These are phyloP conservation scores for Penicillium sp. DNA, from an alignment of 2,329 filamentous ascomycete genomes.

Conservation along the genomic window DNA sequence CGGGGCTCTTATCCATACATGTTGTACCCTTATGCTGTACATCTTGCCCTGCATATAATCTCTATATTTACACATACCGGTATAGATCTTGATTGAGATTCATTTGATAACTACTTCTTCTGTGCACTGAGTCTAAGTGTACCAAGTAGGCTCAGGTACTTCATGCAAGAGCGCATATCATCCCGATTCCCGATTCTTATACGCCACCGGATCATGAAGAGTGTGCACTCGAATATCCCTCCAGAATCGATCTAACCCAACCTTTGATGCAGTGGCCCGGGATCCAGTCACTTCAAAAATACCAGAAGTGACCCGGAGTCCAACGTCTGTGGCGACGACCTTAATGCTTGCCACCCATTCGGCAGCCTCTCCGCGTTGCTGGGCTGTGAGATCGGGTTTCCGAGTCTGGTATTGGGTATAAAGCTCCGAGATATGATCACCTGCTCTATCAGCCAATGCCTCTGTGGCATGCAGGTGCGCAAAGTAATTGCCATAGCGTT, in stretches of 20 bases:
- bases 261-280: conserved; percentile 57
- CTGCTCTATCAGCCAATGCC: conserved; percentile 58
- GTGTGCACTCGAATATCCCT: conserved; percentile 65
- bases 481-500: conserved; percentile 63
- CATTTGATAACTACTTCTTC: neutral
- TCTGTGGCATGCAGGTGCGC: conserved; percentile 62
- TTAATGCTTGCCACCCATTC: conserved; percentile 64
- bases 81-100: too few relatives aligned
- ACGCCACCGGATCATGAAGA: conserved; percentile 66
- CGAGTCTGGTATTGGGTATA: conserved; percentile 47
- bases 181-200: conserved; percentile 64
- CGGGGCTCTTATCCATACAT: neutral
- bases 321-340: conserved; percentile 61
- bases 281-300: conserved; percentile 65
- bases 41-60: neutral
- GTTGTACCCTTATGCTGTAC: neutral
- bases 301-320: conserved; percentile 57
- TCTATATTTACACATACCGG: too few relatives aligned
- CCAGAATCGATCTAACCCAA: conserved; percentile 65
- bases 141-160: conserved; percentile 61
- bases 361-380: conserved; percentile 59
- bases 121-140: conserved; percentile 46
- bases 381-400: conserved; percentile 48
- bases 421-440: conserved; percentile 48
- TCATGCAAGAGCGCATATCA: conserved; percentile 58